Evolutionary conservation across 2,329 filamentous ascomycete genomes (phyloP).

Genomic region (Trichoderma atrobrunneum): DNA sequence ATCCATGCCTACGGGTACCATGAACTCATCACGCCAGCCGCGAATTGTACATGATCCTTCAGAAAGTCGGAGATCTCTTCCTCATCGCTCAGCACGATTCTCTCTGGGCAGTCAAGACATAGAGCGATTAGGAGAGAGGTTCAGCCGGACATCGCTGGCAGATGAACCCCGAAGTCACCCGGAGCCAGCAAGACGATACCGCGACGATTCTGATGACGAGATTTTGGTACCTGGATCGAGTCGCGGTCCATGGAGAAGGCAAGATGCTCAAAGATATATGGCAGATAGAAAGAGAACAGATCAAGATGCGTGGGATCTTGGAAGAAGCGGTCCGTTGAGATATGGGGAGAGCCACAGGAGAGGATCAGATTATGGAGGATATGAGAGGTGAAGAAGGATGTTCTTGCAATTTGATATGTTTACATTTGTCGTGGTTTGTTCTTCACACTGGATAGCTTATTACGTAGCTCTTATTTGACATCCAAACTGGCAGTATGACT

Average conservation of each 20-base stretch:
- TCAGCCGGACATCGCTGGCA: background rate
- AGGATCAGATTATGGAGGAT: too few relatives aligned
- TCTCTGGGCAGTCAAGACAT: background rate
- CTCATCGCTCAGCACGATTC: background rate
- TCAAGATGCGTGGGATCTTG: constrained; percentile 1
- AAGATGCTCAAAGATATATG: constrained; percentile 9
- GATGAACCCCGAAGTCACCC: background rate
- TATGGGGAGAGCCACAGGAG: background rate
- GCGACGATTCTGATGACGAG: background rate
- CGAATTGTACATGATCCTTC: background rate
- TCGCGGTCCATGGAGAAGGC: background rate
- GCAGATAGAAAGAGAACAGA: background rate
- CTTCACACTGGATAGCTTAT: too few relatives aligned
- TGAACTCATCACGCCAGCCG: background rate
- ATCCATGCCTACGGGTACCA: background rate
- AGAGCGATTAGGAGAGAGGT: background rate
- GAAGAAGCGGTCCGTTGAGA: background rate
- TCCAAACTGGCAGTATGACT: background rate
- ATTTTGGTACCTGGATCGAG: background rate
- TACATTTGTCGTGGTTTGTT: background rate
- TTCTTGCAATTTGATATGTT: background rate
- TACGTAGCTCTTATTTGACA: background rate
- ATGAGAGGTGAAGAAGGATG: background rate
- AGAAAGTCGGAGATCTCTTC: background rate
- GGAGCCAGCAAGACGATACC: background rate